phyloP scores from a whole-genome alignment of 1,284 basidiomycete species.

The Marasmius sp. region DNA sequence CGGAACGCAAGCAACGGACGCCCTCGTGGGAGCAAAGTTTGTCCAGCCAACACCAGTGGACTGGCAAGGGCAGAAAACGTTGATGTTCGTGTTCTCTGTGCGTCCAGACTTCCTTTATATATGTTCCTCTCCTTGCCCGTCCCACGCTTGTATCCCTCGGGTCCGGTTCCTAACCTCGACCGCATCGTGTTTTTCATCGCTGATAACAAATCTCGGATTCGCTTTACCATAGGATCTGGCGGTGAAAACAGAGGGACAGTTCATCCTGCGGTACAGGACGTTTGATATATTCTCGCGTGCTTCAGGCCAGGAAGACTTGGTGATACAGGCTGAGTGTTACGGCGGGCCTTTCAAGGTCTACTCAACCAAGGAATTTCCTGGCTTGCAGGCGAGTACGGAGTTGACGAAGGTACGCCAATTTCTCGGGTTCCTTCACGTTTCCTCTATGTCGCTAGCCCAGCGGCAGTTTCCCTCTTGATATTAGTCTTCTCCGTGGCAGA shows the following conservation, averaged over 20 bases:
- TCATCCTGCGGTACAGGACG: constrained; percentile 7
- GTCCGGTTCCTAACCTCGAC: not conserved
- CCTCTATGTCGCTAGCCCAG: not conserved
- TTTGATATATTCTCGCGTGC: constrained; percentile 5
- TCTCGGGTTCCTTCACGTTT: not conserved
- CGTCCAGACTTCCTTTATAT: constrained; percentile 19
- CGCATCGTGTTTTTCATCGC: not conserved
- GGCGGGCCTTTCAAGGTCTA: constrained; percentile 43
- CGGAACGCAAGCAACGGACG: constrained; percentile 39
- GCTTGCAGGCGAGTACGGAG: constrained; percentile 39
- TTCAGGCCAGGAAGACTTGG: not conserved
- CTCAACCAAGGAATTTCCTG: constrained; percentile 44
- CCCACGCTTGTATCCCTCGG: not conserved
- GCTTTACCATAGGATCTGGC: constrained; percentile 4
- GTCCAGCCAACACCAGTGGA: constrained; percentile 45
- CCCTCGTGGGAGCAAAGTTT: constrained; percentile 47
- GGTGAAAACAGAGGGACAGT: constrained; percentile 2
- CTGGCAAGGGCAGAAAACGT: constrained; percentile 40
- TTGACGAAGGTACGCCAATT: constrained; percentile 36
- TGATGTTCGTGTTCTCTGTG: constrained; percentile 59
- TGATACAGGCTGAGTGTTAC: constrained; percentile 36
- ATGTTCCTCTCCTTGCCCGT: not conserved
- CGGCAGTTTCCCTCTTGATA: not conserved
- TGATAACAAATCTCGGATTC: not conserved
- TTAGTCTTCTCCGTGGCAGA: not conserved